Conservation (phyloP, 1,139 yeast species). For the Sugiyamaella paludigena region DNA sequence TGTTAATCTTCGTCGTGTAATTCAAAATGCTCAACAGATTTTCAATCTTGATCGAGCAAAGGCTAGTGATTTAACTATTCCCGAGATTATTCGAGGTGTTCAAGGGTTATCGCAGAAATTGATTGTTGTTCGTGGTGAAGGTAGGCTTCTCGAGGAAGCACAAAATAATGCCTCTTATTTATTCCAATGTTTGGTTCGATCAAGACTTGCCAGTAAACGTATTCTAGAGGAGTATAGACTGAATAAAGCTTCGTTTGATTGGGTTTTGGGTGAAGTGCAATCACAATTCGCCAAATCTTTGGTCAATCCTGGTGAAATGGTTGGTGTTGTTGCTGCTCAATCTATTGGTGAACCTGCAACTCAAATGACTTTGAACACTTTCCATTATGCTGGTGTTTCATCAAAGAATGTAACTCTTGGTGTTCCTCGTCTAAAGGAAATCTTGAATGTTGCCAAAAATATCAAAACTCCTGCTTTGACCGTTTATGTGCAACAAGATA, state of each 20-base stretch:
- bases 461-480: slow-evolving; percentile 98
- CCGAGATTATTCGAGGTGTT: slow-evolving; percentile 77
- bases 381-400: slow-evolving; percentile 99
- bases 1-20: slow-evolving; percentile 91
- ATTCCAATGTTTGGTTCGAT: slow-evolving; percentile 88
- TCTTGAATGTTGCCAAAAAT: slow-evolving; percentile 95
- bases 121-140: slow-evolving; percentile 79
- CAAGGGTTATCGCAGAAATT: slow-evolving; percentile 63
- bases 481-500: slow-evolving; percentile 76
- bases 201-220: slow-evolving; percentile 87
- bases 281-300: slow-evolving; percentile 89
- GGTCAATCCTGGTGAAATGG: slow-evolving; percentile 99
- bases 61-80: slow-evolving; percentile 85
- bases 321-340: slow-evolving; percentile 98
- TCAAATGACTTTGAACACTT: slow-evolving; percentile 97
- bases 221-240: slow-evolving; percentile 87
- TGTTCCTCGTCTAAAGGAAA: slow-evolving; percentile 99
- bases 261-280: slow-evolving; percentile 94
- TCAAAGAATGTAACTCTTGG: slow-evolving; percentile 98
- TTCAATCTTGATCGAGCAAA: slow-evolving; percentile 90
- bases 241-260: slow-evolving; percentile 82
- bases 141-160: slow-evolving; percentile 73
- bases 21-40: slow-evolving; percentile 96
- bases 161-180: slow-evolving; percentile 88
- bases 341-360: slow-evolving; percentile 99